A percentile compares a stretch with the other conserved stretches of the same genome.
These are phyloP conservation scores for Chaetomium tenue DNA, from an alignment of 495 filamentous ascomycete genomes.

Conservation along the genomic window DNA sequence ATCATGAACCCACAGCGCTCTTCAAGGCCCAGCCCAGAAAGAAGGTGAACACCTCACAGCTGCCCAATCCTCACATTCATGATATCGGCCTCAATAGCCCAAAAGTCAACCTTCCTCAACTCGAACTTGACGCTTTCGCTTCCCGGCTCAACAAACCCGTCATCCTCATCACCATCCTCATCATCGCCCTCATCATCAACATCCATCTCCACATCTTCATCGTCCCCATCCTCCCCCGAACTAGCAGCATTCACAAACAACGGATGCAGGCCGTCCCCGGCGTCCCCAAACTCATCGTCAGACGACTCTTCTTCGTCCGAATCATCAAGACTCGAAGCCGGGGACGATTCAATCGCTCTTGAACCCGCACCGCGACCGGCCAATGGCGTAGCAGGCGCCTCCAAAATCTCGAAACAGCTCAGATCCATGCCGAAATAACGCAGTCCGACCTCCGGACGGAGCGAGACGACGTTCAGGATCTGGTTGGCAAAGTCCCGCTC, in stretches of 20 bases:
- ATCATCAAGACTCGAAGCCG: too few relatives aligned
- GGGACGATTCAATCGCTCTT: too few relatives aligned
- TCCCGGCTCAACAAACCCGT: slow-evolving; percentile 48
- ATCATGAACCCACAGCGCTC: too few relatives aligned
- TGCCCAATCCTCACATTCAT: slow-evolving; percentile 76
- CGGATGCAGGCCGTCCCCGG: neutral
- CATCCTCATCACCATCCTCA: slow-evolving; percentile 41
- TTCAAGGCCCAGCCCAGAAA: neutral
- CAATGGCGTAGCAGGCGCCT: too few relatives aligned
- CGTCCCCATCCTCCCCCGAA: slow-evolving; percentile 40
- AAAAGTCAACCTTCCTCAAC: slow-evolving; percentile 82
- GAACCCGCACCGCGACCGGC: too few relatives aligned
- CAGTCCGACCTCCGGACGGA: too few relatives aligned
- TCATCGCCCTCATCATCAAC: slow-evolving; percentile 10
- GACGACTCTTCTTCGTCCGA: neutral
- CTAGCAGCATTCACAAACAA: too few relatives aligned
- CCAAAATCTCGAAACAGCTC: too few relatives aligned
- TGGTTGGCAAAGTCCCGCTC: too few relatives aligned
- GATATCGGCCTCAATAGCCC: slow-evolving; percentile 83
- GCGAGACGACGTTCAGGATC: too few relatives aligned
- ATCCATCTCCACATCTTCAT: slow-evolving; percentile 45
- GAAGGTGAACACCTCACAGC: slow-evolving; percentile 46
- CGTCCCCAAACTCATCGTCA: neutral
- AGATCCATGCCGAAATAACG: too few relatives aligned
- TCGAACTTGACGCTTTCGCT: slow-evolving; percentile 54